Percentiles rank a stretch among this genome's conserved stretches.
These are phyloP conservation scores for Yamadazyma diddensiae DNA, from an alignment of 1,139 yeast species.

Conservation along the genomic window DNA sequence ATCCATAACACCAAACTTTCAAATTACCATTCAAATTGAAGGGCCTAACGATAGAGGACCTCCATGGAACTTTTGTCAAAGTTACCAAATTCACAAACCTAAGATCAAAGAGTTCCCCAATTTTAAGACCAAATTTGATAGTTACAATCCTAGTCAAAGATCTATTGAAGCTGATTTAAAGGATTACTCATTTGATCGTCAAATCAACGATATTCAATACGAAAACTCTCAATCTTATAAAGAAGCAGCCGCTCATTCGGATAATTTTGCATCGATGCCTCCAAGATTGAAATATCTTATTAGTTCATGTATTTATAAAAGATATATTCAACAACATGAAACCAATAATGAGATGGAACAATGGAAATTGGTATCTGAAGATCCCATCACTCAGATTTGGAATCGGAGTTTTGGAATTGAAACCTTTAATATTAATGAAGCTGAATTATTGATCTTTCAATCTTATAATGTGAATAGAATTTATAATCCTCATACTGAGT, in stretches of 20 bases:
- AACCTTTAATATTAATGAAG: slow-evolving; percentile 51
- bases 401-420: slow-evolving; percentile 51
- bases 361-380: slow-evolving; percentile 59
- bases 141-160: slow-evolving; percentile 21
- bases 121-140: slow-evolving; percentile 35
- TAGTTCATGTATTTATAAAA: slow-evolving; percentile 49
- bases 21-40: slow-evolving; percentile 26
- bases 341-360: slow-evolving; percentile 19
- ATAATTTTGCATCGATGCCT: slow-evolving; percentile 47
- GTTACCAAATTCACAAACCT: slow-evolving; percentile 46
- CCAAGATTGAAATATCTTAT: slow-evolving; percentile 45
- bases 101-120: slow-evolving; percentile 46
- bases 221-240: slow-evolving; percentile 31
- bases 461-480: slow-evolving; percentile 34
- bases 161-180: slow-evolving; percentile 1
- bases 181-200: slow-evolving; percentile 6
- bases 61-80: slow-evolving; percentile 46
- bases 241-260: slow-evolving; percentile 26
- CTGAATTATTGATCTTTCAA: slow-evolving; percentile 43
- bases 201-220: slow-evolving; percentile 28
- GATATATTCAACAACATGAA: slow-evolving; percentile 28
- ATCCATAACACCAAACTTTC: slow-evolving; percentile 9
- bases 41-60: slow-evolving; percentile 45
- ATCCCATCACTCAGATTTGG: slow-evolving; percentile 52
- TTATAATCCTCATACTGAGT: slow-evolving; percentile 29